Percentiles rank a stretch among this genome's conserved stretches.
phyloP scores from a whole-genome alignment of 2,329 filamentous ascomycete species.

The Ophiostoma pallidulum region DNA sequence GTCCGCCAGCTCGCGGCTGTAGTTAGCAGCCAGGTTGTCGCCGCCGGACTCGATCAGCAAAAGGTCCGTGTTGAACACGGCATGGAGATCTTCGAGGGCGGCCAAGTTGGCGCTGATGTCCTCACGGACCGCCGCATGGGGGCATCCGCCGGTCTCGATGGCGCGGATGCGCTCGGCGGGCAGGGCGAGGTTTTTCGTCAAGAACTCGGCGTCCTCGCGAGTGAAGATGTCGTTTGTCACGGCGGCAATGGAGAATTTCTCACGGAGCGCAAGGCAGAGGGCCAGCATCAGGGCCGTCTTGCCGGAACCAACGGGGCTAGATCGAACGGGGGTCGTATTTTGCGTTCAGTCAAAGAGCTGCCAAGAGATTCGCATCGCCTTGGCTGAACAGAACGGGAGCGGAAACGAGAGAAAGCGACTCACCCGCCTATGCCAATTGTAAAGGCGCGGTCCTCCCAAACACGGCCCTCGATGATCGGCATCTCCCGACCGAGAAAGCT shows the following conservation, averaged over 20 bases:
- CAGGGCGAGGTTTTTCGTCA: slow-evolving; percentile 76
- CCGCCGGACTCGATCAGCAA: slow-evolving; percentile 92
- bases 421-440: slow-evolving; percentile 98
- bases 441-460: slow-evolving; percentile 84
- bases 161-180: slow-evolving; percentile 77
- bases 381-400: neutral
- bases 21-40: slow-evolving; percentile 96
- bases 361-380: too few relatives aligned
- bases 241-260: slow-evolving; percentile 76
- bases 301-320: slow-evolving; percentile 85
- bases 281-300: slow-evolving; percentile 96
- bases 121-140: slow-evolving; percentile 93
- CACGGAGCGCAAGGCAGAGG: slow-evolving; percentile 75
- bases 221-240: slow-evolving; percentile 99
- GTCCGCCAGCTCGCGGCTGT: slow-evolving; percentile 87
- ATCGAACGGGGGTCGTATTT: too few relatives aligned
- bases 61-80: slow-evolving; percentile 70
- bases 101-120: slow-evolving; percentile 92
- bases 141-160: slow-evolving; percentile 95
- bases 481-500: slow-evolving; percentile 85
- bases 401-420: slow-evolving; percentile 21
- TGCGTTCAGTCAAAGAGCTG: too few relatives aligned
- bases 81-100: slow-evolving; percentile 81
- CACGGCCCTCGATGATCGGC: slow-evolving; percentile 80
- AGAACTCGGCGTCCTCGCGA: slow-evolving; percentile 94